phyloP scores from a whole-genome alignment of 2,329 filamentous ascomycete genomes.

The Aspergillus melleus region DNA sequence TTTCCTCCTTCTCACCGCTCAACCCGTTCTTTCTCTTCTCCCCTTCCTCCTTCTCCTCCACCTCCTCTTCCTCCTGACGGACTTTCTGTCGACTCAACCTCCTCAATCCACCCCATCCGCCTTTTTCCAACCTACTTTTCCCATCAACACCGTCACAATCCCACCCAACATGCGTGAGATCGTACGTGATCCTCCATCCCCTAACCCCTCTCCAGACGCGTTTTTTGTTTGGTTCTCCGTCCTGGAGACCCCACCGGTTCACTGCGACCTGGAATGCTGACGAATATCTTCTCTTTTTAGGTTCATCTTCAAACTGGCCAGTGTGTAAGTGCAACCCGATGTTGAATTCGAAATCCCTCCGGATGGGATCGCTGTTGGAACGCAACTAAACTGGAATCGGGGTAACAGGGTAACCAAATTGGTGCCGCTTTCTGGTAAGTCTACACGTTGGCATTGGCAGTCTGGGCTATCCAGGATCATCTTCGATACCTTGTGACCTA shows the following conservation, averaged over 20 bases:
- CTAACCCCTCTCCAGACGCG: constrained; percentile 33
- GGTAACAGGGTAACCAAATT: constrained; percentile 93
- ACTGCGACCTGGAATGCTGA: constrained; percentile 23
- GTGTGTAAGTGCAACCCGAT: constrained; percentile 69
- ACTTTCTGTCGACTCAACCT: constrained; percentile 15
- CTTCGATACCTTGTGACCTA: not conserved
- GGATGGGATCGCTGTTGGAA: not conserved
- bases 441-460: constrained; percentile 3
- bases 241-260: constrained; percentile 34
- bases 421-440: constrained; percentile 98
- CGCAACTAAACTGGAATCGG: constrained; percentile 30
- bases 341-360: not conserved
- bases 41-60: constrained; percentile 17
- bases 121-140: constrained; percentile 16
- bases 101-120: constrained; percentile 12
- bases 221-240: constrained; percentile 33
- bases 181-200: constrained; percentile 52
- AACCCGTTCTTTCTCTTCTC: constrained; percentile 27
- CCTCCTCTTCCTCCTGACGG: constrained; percentile 25
- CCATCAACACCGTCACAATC: constrained; percentile 14
- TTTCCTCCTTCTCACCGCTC: constrained; percentile 29
- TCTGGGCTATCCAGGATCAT: not conserved
- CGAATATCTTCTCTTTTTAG: constrained; percentile 62
- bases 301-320: constrained; percentile 99
- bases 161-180: constrained; percentile 70